Evolutionary conservation across 2,329 filamentous ascomycete species (phyloP), one percentile per base, ranked within the genome.

Genomic region (Neopestalotiopsis rosae): DNA sequence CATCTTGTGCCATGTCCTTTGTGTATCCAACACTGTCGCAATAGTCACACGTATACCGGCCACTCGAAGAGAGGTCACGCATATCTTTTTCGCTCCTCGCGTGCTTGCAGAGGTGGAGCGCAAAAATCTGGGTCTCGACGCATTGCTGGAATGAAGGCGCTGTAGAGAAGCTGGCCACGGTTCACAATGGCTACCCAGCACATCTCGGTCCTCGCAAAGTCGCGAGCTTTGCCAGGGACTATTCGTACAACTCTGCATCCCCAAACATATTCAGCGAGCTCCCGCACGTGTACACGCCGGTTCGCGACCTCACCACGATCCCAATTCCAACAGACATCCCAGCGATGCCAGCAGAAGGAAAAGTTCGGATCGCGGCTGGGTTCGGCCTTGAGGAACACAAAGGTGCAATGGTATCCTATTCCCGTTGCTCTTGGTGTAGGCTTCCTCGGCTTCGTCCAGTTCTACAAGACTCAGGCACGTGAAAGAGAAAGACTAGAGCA

Each of bases 341-440:
- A 82, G 71, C 79, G 83, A 71, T 84, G 82, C 49, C 75, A 77
- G 65, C 71, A 75, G 56, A 73, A 72, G 61, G 76, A 78, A 12
- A 82, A 82, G 69, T 88, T 88, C 79, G 84, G 86, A 38, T 84
- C 86, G 63, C 84, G 85, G 34, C 80, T 89, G 68, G 81, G 85
- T 32, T 82, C 82, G 69, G 85, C 86, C 57, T 78, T 86, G 66
- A 83, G 81, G 71, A 85, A 85, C 73, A 85, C 83, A 72, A 88
- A 85, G 79, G 87, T 96, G 71, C 89, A 93, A 83, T 98, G 95
- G 95, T 94, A 94, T 80, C 93, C 93, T 61, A 97, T 98, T 74
- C 95, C 95, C 28, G 89, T 97, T 67, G 93, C 92, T 32, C 86
- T 97, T 28, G 95, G 95, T 70, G 91, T 97, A 75, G 93, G 89